Evolutionary conservation across 2,329 filamentous ascomycete species (phyloP).

Genomic region (Nothophaeocryptopus gaeumannii): DNA sequence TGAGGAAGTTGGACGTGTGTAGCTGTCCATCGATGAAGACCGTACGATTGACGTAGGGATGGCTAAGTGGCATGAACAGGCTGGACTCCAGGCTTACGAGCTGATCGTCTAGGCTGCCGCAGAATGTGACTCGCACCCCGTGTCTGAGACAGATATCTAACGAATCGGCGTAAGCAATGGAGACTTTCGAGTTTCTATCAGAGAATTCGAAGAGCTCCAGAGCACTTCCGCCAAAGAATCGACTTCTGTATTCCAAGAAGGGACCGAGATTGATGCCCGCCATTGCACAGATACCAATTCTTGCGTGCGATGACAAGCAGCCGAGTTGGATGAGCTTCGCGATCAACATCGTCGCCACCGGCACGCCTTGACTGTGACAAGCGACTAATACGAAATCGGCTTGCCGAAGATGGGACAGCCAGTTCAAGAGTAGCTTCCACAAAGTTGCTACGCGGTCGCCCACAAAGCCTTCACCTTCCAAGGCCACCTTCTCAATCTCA

Average conservation of each 20-base stretch:
- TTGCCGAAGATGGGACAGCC: slow-evolving; percentile 82
- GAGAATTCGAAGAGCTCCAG: slow-evolving; percentile 93
- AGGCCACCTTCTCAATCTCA: slow-evolving; percentile 87
- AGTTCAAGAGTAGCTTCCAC: slow-evolving; percentile 92
- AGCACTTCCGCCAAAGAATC: slow-evolving; percentile 86
- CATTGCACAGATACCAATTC: slow-evolving; percentile 82
- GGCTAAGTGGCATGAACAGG: slow-evolving; percentile 77
- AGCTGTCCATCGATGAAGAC: slow-evolving; percentile 92
- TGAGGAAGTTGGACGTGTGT: slow-evolving; percentile 90
- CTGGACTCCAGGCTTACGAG: slow-evolving; percentile 92
- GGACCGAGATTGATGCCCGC: slow-evolving; percentile 92
- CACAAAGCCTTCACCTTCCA: slow-evolving; percentile 93
- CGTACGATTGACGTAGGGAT: slow-evolving; percentile 93
- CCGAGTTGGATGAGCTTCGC: slow-evolving; percentile 90
- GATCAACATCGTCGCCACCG: slow-evolving; percentile 86
- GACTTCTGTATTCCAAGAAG: slow-evolving; percentile 86
- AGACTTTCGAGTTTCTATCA: slow-evolving; percentile 75
- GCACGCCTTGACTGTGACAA: slow-evolving; percentile 93
- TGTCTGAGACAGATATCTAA: slow-evolving; percentile 72
- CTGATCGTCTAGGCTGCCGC: slow-evolving; percentile 96
- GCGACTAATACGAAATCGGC: slow-evolving; percentile 91
- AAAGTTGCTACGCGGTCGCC: slow-evolving; percentile 83
- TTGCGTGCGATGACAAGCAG: slow-evolving; percentile 66
- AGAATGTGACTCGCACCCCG: slow-evolving; percentile 79
- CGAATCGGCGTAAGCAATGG: slow-evolving; percentile 73